These are phyloP conservation scores for Gymnopus androsaceus DNA, from an alignment of 1,284 basidiomycete genomes.

Conservation along the genomic window DNA sequence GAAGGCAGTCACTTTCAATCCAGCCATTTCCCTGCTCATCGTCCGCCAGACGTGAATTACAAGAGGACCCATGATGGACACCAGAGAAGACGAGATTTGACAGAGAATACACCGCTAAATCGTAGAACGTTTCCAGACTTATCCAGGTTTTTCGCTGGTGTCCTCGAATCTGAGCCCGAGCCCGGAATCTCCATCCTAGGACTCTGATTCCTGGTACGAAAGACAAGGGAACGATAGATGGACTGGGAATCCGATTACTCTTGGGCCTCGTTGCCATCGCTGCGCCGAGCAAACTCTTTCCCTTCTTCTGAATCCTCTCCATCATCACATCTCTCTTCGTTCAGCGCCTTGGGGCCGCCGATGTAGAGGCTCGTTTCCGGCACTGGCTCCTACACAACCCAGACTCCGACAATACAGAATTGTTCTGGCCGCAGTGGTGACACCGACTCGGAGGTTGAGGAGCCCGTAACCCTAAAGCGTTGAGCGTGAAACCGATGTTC, in stretches of 20 bases:
- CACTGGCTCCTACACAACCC: background rate
- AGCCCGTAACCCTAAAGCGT: background rate
- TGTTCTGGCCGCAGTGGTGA: too few species aligned
- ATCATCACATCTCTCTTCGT: background rate
- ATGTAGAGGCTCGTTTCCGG: background rate
- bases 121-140: background rate
- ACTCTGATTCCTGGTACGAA: background rate
- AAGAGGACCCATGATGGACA: constrained; percentile 8
- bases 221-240: background rate
- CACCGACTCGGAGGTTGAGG: background rate
- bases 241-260: background rate
- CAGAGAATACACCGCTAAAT: background rate
- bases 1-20: constrained; percentile 17
- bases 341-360: constrained; percentile 1
- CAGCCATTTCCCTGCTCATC: background rate
- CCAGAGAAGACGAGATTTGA: background rate
- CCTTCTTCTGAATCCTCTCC: background rate
- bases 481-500: constrained; percentile 38
- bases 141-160: background rate
- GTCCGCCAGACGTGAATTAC: constrained; percentile 1
- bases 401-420: background rate
- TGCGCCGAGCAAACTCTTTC: too few species aligned
- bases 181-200: too few species aligned
- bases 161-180: background rate
- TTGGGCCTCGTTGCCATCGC: too few species aligned